Base-by-base conservation (phyloP, 78 protist genomes). In the Salpingoeca rosetta region DNA sequence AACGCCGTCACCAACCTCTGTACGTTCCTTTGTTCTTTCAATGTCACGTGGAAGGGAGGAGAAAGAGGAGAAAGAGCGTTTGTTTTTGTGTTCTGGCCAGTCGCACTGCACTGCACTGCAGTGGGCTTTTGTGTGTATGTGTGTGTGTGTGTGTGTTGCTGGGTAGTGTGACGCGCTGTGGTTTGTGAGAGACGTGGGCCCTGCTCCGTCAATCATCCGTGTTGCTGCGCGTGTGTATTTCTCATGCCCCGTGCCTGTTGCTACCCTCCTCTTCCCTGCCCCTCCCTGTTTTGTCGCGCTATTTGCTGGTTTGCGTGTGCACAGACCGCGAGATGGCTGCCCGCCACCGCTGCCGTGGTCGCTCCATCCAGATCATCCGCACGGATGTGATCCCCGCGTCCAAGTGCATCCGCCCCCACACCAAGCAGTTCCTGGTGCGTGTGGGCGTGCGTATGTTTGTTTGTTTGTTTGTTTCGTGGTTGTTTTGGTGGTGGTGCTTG, bases 281-380 rank as follows among this genome's bases (percentile, higher is more conserved):
- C 80, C 26, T 1, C 1, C 27, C 38, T 65, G 25, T 85, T 2
- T 24, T 36, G 45, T 0, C 26, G 35, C 26, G 72, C 65, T 24
- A 11, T 22, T 41, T 3, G 77, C 26, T 11, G 11, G 24, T 1
- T 2, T 1, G 27, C 38, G 75, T 36, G 44, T 25, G 28, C 44
- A 24, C 86, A 43, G 76, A 88, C 96, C 86, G 84, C 74, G 99
- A 98, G 40, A 90, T 99, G 95, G 99, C 99, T 44, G 91, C 96
- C 76, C 96, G 97, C 89, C 98, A 97, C 92, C 91, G 97, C 44
- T 97, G 96, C 45, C 92, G 96, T 42, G 81, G 80, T 75, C 35
- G 76, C 76, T 79, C 89, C 81, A 92, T 99, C 73, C 99, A 98
- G 90, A 95, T 99, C 90, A 44, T 99, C 91, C 87, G 86, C 39